A percentile compares a stretch with the other conserved stretches of the same genome.
These are phyloP conservation scores for Rhodotorula glutinis DNA, from an alignment of 1,284 basidiomycete genomes.

Conservation along the genomic window DNA sequence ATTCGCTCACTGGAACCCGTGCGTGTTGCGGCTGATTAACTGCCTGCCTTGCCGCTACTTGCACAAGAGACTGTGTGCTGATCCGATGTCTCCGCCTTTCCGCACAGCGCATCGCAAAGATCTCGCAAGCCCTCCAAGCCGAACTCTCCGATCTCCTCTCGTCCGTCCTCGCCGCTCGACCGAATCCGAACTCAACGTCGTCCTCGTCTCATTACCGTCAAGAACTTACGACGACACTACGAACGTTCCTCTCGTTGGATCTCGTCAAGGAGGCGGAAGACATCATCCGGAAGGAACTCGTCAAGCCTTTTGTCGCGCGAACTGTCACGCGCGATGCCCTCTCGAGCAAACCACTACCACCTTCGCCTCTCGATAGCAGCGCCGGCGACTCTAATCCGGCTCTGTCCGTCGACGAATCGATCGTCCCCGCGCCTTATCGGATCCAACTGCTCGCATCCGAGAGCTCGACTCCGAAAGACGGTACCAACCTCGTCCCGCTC, in stretches of 20 bases:
- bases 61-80: not conserved
- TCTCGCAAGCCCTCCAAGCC: slow-evolving; percentile 72
- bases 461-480: slow-evolving; percentile 50
- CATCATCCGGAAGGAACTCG: slow-evolving; percentile 65
- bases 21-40: slow-evolving; percentile 48
- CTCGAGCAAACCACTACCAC: not conserved
- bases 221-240: slow-evolving; percentile 49
- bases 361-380: not conserved
- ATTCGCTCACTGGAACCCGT: slow-evolving; percentile 81
- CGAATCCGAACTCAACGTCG: not conserved
- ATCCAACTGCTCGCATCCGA: slow-evolving; percentile 22
- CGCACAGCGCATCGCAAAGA: slow-evolving; percentile 68
- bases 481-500: slow-evolving; percentile 59
- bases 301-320: slow-evolving; percentile 72
- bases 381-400: no score
- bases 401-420: not conserved
- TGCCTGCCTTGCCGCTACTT: no score
- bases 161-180: slow-evolving; percentile 48
- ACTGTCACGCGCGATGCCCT: slow-evolving; percentile 69
- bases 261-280: slow-evolving; percentile 83
- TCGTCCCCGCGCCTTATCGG: slow-evolving; percentile 31
- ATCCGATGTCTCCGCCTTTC: not conserved
- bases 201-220: slow-evolving; percentile 15
- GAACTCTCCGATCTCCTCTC: slow-evolving; percentile 78
- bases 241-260: slow-evolving; percentile 74